Evolutionary conservation across 2,329 filamentous ascomycete species (phyloP).

Genomic region (Aplosporella prunicola): DNA sequence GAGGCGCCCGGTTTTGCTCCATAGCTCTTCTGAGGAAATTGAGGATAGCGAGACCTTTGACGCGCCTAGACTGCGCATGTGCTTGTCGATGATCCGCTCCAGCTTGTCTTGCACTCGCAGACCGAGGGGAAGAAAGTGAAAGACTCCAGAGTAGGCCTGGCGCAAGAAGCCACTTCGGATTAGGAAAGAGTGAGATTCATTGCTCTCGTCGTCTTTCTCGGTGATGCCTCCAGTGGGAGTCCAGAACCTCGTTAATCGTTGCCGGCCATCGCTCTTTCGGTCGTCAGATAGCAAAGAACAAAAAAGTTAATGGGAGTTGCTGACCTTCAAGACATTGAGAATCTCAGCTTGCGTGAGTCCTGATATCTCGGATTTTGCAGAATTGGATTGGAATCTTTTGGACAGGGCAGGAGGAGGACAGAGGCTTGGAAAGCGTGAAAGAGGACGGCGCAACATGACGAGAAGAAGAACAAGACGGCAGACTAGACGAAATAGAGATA

Average conservation of each 20-base stretch:
- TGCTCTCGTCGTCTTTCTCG: conserved; percentile 38
- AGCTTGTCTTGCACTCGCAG: conserved; percentile 82
- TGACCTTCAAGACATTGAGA: too few relatives aligned
- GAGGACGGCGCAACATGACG: too few relatives aligned
- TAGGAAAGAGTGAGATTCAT: conserved; percentile 36
- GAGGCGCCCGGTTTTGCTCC: conserved; percentile 76
- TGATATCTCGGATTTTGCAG: too few relatives aligned
- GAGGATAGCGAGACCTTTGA: conserved; percentile 76
- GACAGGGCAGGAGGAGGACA: too few relatives aligned
- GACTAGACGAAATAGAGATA: too few relatives aligned
- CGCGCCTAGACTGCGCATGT: conserved; percentile 71
- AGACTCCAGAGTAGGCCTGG: conserved; percentile 75
- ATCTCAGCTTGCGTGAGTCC: too few relatives aligned
- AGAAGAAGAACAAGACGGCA: too few relatives aligned
- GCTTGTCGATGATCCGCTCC: conserved; percentile 73
- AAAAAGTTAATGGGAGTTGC: too few relatives aligned
- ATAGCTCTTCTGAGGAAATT: conserved; percentile 74
- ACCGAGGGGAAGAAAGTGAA: conserved; percentile 83
- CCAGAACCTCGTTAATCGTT: conserved; percentile 67
- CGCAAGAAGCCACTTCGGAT: conserved; percentile 38
- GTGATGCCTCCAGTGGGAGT: conserved; percentile 63
- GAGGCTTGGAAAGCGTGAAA: not conserved
- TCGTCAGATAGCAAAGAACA: not conserved
- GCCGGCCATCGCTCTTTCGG: conserved; percentile 38
- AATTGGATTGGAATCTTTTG: too few relatives aligned